Evolutionary conservation across 2,329 filamentous ascomycete genomes (phyloP).

Genomic region (Colletotrichum sp.): DNA sequence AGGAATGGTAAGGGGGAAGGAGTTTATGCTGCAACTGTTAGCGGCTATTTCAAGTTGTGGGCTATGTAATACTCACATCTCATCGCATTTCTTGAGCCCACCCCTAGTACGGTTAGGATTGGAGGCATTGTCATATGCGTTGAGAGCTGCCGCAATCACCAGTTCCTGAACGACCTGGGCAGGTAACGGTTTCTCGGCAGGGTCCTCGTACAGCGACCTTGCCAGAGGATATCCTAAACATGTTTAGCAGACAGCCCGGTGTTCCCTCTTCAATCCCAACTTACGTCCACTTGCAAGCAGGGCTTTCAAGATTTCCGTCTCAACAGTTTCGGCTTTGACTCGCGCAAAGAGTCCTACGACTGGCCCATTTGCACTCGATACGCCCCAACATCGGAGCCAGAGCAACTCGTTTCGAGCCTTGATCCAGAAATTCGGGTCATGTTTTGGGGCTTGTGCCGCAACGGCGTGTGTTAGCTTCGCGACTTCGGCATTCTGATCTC

Average conservation of each 20-base stretch:
- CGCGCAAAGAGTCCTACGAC: constrained; percentile 69
- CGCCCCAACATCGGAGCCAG: constrained; percentile 78
- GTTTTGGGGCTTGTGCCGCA: constrained; percentile 53
- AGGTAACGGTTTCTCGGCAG: constrained; percentile 53
- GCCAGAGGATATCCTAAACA: constrained; percentile 66
- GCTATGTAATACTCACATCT: constrained; percentile 61
- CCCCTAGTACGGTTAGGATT: constrained; percentile 81
- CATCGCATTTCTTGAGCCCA: constrained; percentile 77
- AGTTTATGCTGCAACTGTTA: constrained; percentile 57
- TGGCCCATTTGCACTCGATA: constrained; percentile 40
- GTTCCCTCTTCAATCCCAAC: constrained; percentile 30
- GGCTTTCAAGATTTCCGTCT: constrained; percentile 73
- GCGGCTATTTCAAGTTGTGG: background rate
- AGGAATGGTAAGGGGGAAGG: constrained; percentile 65
- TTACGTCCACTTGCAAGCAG: constrained; percentile 67
- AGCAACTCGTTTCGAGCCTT: constrained; percentile 67
- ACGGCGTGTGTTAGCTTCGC: constrained; percentile 63
- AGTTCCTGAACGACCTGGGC: constrained; percentile 60
- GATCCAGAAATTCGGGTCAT: constrained; percentile 69
- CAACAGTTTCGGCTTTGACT: constrained; percentile 65
- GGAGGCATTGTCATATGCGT: constrained; percentile 80
- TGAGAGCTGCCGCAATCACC: constrained; percentile 68
- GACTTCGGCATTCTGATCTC: constrained; percentile 68
- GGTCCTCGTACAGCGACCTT: constrained; percentile 64
- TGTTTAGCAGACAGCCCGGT: background rate